Evolutionary conservation across 164 flowering plant species (phyloP), one percentile per base, ranked within the genome.

Genomic region (Warburgia ugandensis): DNA sequence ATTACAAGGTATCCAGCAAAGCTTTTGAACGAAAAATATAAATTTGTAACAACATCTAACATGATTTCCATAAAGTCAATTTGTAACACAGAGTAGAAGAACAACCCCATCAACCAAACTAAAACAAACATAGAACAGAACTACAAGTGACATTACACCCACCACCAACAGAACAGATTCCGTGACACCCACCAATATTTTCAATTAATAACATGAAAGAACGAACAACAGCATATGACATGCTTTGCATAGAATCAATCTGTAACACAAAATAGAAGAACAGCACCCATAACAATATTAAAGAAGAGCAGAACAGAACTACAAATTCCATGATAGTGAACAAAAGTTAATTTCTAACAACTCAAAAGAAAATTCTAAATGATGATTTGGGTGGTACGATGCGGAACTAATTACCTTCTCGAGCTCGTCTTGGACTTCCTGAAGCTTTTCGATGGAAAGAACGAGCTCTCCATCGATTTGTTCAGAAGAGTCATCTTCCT

Each of bases 391-490:
- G 38, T n/a, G 10, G 35, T 3, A 7, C 46, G 12, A 13, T 33
- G 37, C 3, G n/a, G n/a, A n/a, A 33, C 37, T 11, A 33, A 6
- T 6, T 28, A 74, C 78, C 73, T 68, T 68, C 22, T 74, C 78
- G 6, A 74, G 71, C 43, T 74, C 69, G 40, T 71, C 73, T 56
- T 74, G 78, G 29, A 68, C 27, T 37, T 74, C 75, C 56, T 74
- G 75, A 43, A 74, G 58, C 63, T 65, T 74, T 52, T 71, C 75
- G 50, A 74, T 68, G 19, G 78, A 70, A 14, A 57, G 54, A 39
- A 69, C 60, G 19, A 71, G 73, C 26, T 62, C 62, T 29, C 42
- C 62, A 32, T 74, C 78, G 55, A 71, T 56, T 36, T 65, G 68
- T 27, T 71, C 76, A 5, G 67, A 39, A 2, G 29, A 20, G 6